phyloP scores from a whole-genome alignment of 495 filamentous ascomycete species.

The Astrothelium macrocarpum region DNA sequence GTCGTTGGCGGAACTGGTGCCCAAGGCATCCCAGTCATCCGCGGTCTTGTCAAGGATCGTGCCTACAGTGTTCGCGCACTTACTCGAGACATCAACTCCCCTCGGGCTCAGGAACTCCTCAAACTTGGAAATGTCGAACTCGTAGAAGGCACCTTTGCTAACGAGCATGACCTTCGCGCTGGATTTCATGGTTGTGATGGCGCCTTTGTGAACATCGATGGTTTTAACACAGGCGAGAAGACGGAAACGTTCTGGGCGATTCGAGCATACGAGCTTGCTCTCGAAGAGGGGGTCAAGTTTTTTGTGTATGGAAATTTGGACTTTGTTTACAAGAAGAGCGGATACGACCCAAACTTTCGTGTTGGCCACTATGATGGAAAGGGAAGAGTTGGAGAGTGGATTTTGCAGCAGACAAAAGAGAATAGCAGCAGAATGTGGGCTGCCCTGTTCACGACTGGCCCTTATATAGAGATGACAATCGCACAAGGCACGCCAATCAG shows the following conservation, averaged over 20 bases:
- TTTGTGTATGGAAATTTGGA: slow-evolving; percentile 23
- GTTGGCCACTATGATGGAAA: slow-evolving; percentile 19
- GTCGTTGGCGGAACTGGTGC: slow-evolving; percentile 48
- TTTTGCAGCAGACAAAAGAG: slow-evolving; percentile 16
- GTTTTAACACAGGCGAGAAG: slow-evolving; percentile 20
- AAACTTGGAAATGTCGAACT: slow-evolving; percentile 36
- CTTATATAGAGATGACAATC: slow-evolving; percentile 26
- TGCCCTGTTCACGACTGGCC: slow-evolving; percentile 20
- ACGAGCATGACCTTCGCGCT: slow-evolving; percentile 36
- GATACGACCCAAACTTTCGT: slow-evolving; percentile 12
- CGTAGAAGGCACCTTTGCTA: slow-evolving; percentile 38
- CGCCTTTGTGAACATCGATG: slow-evolving; percentile 22
- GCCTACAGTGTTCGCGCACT: slow-evolving; percentile 40
- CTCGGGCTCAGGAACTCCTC: slow-evolving; percentile 33
- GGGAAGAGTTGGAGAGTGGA: slow-evolving; percentile 24
- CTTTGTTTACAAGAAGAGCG: slow-evolving; percentile 11
- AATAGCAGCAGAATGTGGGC: slow-evolving; percentile 13
- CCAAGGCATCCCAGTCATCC: slow-evolving; percentile 43
- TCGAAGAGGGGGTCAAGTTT: slow-evolving; percentile 16
- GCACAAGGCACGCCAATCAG: slow-evolving; percentile 30
- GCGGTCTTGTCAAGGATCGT: slow-evolving; percentile 34
- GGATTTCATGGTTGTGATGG: slow-evolving; percentile 14
- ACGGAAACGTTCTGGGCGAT: slow-evolving; percentile 21
- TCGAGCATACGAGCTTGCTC: slow-evolving; percentile 17
- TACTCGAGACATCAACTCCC: slow-evolving; percentile 37